Evolutionary conservation across 148 eudicot genomes (phyloP).

Genomic region (Fagopyrum homotropicum): DNA sequence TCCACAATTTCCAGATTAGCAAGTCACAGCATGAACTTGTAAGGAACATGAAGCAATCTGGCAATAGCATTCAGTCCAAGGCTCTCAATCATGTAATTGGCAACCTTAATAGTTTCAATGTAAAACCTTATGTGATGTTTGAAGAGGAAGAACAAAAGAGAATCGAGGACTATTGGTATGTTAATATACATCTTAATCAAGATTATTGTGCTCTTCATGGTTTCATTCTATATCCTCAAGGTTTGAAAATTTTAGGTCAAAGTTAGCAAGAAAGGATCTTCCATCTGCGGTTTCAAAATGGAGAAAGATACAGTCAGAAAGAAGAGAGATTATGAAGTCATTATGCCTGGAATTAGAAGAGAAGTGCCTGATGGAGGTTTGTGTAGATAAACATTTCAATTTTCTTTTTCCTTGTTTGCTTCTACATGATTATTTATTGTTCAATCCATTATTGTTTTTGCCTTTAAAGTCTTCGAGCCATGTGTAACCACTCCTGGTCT

Average conservation of each 20-base stretch:
- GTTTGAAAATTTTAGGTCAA: constrained; percentile 40
- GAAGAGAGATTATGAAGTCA: constrained; percentile 25
- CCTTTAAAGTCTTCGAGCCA: background rate
- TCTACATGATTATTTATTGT: background rate
- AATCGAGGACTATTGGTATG: constrained; percentile 77
- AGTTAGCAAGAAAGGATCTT: constrained; percentile 58
- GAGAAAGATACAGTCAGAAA: constrained; percentile 37
- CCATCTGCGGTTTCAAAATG: constrained; percentile 48
- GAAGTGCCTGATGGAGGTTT: constrained; percentile 41
- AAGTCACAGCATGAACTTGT: constrained; percentile 82
- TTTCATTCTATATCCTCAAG: background rate
- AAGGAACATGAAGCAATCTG: constrained; percentile 72
- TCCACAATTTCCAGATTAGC: constrained; percentile 63
- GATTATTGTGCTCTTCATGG: background rate
- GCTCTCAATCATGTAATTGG: constrained; percentile 82
- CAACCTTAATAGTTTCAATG: constrained; percentile 47
- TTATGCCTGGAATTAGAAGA: constrained; percentile 61
- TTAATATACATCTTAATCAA: background rate
- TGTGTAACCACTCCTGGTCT: background rate
- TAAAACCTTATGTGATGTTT: constrained; percentile 79
- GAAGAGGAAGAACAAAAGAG: constrained; percentile 81
- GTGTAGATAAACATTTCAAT: background rate
- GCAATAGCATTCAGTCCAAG: constrained; percentile 64
- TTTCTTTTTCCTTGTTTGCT: background rate
- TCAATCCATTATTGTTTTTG: background rate